Conservation (phyloP, 805 yeast genomes). For the Nakazawaea holstii region DNA sequence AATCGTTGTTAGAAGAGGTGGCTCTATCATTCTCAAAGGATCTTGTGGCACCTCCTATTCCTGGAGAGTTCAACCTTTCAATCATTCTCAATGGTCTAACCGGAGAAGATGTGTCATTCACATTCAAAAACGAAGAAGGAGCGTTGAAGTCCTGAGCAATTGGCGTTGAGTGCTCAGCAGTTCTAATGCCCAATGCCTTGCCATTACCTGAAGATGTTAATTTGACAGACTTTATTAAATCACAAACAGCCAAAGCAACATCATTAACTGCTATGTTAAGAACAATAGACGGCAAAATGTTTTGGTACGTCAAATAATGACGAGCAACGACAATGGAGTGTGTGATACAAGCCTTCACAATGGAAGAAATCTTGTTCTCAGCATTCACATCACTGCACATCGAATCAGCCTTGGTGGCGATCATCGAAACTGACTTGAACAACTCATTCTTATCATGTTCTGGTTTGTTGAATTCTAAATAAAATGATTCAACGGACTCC, state of each 20-base stretch:
- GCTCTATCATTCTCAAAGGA: constrained; percentile 8
- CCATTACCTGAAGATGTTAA: constrained; percentile 13
- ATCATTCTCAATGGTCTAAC: constrained; percentile 70
- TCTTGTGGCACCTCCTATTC: constrained; percentile 16
- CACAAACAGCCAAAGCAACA: constrained; percentile 60
- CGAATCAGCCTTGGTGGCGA: constrained; percentile 39
- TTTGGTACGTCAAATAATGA: constrained; percentile 59
- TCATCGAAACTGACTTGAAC: constrained; percentile 46
- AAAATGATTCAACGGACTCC: constrained; percentile 41
- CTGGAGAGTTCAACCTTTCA: constrained; percentile 37
- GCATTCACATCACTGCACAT: constrained; percentile 19
- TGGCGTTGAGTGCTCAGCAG: constrained; percentile 11
- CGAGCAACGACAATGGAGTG: constrained; percentile 75
- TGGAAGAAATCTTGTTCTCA: constrained; percentile 13
- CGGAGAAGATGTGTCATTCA: constrained; percentile 28
- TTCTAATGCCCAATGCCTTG: constrained; percentile 5
- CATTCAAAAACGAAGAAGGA: constrained; percentile 3
- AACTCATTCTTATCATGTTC: constrained; percentile 30
- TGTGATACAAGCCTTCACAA: constrained; percentile 60
- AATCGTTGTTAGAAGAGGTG: background rate
- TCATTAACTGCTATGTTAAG: constrained; percentile 76
- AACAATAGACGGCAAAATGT: constrained; percentile 63
- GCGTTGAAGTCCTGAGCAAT: constrained; percentile 2
- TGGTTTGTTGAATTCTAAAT: constrained; percentile 21
- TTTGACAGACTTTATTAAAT: constrained; percentile 50